Base-by-base conservation (phyloP, 257 asterid genomes). In the Echium plantagineum region DNA sequence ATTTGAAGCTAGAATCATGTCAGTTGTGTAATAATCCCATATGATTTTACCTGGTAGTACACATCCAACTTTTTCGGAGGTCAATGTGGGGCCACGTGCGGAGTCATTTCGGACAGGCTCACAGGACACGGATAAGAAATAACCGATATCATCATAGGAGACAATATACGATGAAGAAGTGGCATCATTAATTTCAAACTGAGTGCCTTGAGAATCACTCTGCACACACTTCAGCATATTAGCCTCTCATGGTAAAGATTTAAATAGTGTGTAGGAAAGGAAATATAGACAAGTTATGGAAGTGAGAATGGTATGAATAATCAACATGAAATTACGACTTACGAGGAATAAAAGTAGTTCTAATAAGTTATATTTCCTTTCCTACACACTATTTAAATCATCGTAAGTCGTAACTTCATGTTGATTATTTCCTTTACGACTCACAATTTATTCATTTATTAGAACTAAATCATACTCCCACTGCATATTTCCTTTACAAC, bases 11-110 rank as follows among this genome's bases (percentile, higher is more conserved):
- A 42, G 3, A 42, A 42, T 42, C 49, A 42, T 42, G 49, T 42
- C 49, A 42, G 49, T 42, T 4, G 12, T 42, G 49, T 42, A 42
- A 42, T 42, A 42, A 59, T 16, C 52, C 30, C 32, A 21, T 51
- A 15, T 48, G 24, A 2, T 51, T 21, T 59, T 78, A 81, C 98
- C 98, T 55, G 98, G 80, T 61, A 84, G 74, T 67, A 89, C 77
- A 35, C 89, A 94, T 63, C 98, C 98, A 81, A 89, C 74, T 81
- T 81, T 90, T 74, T 93, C 94, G 21, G 98, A 93, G 57, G 84
- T 73, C 65, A 84, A 80, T 71, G 75, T 71, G 69, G 98, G 96
- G 64, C 98, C 98, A 67, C 81, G 81, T 60, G 89, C 94, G 83
- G 78, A 69, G 71, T 93, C 98, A 75, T 72, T 81, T 71, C 98